Evolutionary conservation across 2,329 filamentous ascomycete species (phyloP), one percentile per base, ranked within the genome.

Genomic region (Verruconis gallopava): DNA sequence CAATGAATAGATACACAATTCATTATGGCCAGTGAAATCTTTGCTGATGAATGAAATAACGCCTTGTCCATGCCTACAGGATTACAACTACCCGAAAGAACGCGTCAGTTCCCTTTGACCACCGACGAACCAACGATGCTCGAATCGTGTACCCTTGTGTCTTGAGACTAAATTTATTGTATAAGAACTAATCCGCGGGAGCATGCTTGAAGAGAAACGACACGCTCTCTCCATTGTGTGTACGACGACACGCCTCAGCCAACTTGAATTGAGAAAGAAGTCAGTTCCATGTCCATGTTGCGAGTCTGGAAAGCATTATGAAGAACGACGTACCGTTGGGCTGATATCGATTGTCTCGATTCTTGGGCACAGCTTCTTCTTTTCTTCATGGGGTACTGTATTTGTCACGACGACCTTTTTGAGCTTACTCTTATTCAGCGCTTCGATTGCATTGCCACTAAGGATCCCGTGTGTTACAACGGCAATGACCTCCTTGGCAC

Each of bases 381-480:
- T 89, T 58, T 85, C 82, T 49, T 79, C 75, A 50, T 85, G 73
- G 3, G 82, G 81, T 11, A 89, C 82, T 1, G 83, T 94, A 64
- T 95, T 94, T 38, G 88, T 94, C 25, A 93, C 85, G 12, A 95
- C 85, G 28, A 95, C 67, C 53, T 81, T 78, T 51, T 75, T 77
- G 50, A 93, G 65, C 57, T 77, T 73, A 54, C 83, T 85, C 50
- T 73, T 73, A 62, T 93, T 93, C 54, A 93, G 61, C 54, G 79
- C 86, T 53, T 93, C 80, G 44, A 93, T 89, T 34, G 88, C 88
- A 50, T 83, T 85, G 39, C 86, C 88, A 49, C 80, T 86, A 40
- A 96, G 67, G 45, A 95, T 93, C 25, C 86, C 88, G 57, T 95
- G 89, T 1, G 89, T 95, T 45, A 96, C 91, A 50, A 96, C 93